Evolutionary conservation across 345 rosid genomes (phyloP).

Genomic region (Bruguiera gymnorhiza): DNA sequence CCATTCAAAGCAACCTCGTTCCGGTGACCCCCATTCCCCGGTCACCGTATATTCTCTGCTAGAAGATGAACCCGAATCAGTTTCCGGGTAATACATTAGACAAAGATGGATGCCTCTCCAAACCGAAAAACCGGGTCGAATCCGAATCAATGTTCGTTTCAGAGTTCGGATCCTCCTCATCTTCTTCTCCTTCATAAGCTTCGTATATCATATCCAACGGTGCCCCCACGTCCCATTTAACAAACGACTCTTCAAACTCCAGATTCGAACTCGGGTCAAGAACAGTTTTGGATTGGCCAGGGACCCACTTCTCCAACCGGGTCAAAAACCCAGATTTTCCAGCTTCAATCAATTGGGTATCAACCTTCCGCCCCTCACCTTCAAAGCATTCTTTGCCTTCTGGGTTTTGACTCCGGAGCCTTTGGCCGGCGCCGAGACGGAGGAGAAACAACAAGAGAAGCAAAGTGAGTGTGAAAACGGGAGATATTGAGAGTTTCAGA

Average conservation of each 20-base stretch:
- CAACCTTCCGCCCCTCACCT: neutral
- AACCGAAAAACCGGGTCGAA: neutral
- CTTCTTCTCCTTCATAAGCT: slow-evolving; percentile 50
- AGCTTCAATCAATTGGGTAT: neutral
- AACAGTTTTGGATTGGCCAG: slow-evolving; percentile 11
- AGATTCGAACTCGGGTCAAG: slow-evolving; percentile 7
- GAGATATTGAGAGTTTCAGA: slow-evolving; percentile 40
- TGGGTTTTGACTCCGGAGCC: slow-evolving; percentile 10
- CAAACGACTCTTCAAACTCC: slow-evolving; percentile 36
- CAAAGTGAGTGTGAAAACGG: slow-evolving; percentile 47
- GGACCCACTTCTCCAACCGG: slow-evolving; percentile 18
- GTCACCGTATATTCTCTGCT: slow-evolving; percentile 31
- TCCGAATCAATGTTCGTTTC: slow-evolving; percentile 6
- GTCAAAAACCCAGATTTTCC: slow-evolving; percentile 2
- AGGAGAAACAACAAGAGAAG: slow-evolving; percentile 47
- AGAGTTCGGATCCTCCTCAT: slow-evolving; percentile 23
- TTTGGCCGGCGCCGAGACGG: slow-evolving; percentile 44
- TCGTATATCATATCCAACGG: slow-evolving; percentile 84
- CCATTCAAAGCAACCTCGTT: slow-evolving; percentile 38
- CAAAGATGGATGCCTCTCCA: slow-evolving; percentile 46
- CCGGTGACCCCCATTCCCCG: slow-evolving; percentile 43
- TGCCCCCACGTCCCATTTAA: slow-evolving; percentile 74
- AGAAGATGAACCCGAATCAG: slow-evolving; percentile 50
- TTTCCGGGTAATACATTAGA: slow-evolving; percentile 58
- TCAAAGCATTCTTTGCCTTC: neutral